Conservation (phyloP, 192 early-diverging fungal genomes). For the Linnemannia schmuckeri region DNA sequence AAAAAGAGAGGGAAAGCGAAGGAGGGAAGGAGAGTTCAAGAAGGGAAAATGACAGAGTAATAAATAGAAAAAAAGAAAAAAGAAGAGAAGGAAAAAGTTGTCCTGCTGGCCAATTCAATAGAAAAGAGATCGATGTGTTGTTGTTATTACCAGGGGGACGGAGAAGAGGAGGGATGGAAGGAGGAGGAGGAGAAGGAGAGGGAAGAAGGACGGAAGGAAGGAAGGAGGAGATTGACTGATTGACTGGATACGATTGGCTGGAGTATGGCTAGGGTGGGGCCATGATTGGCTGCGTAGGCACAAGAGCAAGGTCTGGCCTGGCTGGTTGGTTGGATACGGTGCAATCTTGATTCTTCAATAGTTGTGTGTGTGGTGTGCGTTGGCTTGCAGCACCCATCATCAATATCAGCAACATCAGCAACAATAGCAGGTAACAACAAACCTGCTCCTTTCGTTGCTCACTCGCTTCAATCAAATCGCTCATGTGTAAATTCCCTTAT, state of each 20-base stretch:
- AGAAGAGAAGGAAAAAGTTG: not conserved
- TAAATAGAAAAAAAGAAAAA: not conserved
- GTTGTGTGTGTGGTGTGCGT: not conserved
- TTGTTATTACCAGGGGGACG: not conserved
- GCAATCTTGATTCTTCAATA: not conserved
- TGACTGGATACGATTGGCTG: not conserved
- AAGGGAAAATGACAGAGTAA: not conserved
- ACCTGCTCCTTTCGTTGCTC: too few species aligned
- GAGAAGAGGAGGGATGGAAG: too few species aligned
- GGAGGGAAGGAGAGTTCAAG: not conserved
- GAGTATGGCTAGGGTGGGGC: not conserved
- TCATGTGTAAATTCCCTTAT: too few species aligned
- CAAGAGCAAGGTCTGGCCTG: not conserved
- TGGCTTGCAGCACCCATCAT: not conserved
- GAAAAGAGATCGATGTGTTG: not conserved
- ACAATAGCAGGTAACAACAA: not conserved
- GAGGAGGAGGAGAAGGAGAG: too few species aligned
- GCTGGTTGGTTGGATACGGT: not conserved
- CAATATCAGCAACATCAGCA: not conserved
- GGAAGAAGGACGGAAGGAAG: too few species aligned
- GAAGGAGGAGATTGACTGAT: too few species aligned
- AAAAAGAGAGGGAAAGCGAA: too few species aligned
- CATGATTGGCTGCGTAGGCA: not conserved
- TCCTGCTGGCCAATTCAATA: not conserved
- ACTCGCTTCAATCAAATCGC: too few species aligned